A percentile compares a stretch with the other conserved stretches of the same genome.
Conservation (phyloP, 805 yeast genomes). For the Suhomyces faveliae region DNA sequence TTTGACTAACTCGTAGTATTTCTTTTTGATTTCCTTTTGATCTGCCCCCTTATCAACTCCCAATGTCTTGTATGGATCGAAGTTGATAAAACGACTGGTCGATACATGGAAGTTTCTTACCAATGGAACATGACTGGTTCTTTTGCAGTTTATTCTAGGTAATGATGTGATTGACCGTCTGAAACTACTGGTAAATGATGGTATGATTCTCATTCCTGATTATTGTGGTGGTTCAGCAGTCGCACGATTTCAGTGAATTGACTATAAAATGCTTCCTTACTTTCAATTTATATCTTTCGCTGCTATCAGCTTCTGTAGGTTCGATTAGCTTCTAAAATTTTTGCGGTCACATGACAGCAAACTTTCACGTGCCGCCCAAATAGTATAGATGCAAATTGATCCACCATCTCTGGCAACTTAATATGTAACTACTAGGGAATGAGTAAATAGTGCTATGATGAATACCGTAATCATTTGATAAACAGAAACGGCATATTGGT, state of each 20-base stretch:
- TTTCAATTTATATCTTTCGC: neutral
- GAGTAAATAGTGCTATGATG: no score
- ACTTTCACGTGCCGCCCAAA: neutral
- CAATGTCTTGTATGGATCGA: constrained; percentile 80
- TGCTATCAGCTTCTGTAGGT: neutral
- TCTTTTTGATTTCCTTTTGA: constrained; percentile 86
- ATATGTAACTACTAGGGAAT: no score
- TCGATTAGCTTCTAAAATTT: constrained; percentile 9
- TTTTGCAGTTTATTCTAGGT: neutral
- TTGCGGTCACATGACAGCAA: constrained; percentile 1
- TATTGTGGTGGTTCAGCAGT: neutral
- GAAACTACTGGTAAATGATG: neutral
- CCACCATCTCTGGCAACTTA: no score
- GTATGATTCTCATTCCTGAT: constrained; percentile 4
- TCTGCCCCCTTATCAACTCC: constrained; percentile 76
- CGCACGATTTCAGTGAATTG: neutral
- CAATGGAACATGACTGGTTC: neutral
- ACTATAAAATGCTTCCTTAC: neutral
- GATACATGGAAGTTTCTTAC: constrained; percentile 45
- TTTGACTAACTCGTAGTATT: constrained; percentile 90
- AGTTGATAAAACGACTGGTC: constrained; percentile 24
- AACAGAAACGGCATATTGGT: no score
- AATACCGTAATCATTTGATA: no score
- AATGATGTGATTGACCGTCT: constrained; percentile 1
- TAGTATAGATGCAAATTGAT: no score